Conservation (phyloP, 2,329 filamentous ascomycete genomes). For the Blumeria graminis region DNA sequence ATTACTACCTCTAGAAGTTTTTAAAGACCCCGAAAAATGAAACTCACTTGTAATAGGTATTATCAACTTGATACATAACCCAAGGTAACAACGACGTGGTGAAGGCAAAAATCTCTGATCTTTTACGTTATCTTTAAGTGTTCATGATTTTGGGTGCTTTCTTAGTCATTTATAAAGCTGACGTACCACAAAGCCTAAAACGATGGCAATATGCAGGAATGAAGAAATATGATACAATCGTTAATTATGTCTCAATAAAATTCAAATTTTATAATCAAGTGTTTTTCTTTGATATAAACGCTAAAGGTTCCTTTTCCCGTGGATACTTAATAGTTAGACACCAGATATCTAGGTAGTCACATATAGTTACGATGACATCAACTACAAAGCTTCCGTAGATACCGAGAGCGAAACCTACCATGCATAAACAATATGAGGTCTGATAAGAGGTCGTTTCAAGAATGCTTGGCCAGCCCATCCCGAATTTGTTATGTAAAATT, state of each 20-base stretch:
- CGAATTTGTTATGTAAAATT: conserved; percentile 27
- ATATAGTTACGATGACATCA: conserved; percentile 92
- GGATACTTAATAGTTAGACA: conserved; percentile 91
- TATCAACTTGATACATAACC: too few species aligned
- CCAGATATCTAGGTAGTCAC: conserved; percentile 96
- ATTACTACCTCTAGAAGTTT: too few species aligned
- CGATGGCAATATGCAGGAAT: not conserved
- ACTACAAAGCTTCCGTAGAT: conserved; percentile 93
- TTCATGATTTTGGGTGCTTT: not conserved
- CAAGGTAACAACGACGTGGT: too few species aligned
- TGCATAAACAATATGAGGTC: conserved; percentile 73
- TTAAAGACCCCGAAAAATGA: too few species aligned
- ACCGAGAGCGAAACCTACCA: conserved; percentile 61
- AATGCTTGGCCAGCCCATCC: conserved; percentile 49
- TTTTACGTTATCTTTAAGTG: not conserved
- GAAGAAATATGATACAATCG: not conserved
- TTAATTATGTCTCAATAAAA: too few species aligned
- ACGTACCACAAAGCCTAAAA: not conserved
- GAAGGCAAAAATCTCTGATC: too few species aligned
- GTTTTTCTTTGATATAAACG: conserved; percentile 11
- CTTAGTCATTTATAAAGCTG: not conserved
- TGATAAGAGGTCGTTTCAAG: conserved; percentile 63
- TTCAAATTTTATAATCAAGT: not conserved
- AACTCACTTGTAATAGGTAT: too few species aligned
- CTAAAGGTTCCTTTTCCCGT: conserved; percentile 19